Evolutionary conservation across 2,329 filamentous ascomycete genomes (phyloP), one percentile per base, ranked within the genome.

Genomic region (Coccinonectria pachysandricola): DNA sequence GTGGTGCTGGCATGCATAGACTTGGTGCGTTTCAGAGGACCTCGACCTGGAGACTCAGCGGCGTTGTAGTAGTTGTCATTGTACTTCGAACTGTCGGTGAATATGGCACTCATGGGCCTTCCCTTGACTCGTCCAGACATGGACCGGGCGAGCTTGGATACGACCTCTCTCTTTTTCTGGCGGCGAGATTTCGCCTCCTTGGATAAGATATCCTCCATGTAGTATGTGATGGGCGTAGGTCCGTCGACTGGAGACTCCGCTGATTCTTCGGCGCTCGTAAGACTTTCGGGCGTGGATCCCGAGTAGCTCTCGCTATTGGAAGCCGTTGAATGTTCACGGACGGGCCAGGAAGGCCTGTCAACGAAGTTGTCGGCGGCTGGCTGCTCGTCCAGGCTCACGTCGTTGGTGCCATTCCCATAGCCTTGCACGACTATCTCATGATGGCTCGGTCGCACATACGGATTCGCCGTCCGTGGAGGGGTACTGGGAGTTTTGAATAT

Each of bases 371-470:
- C 23, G 24, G 26, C 27, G 7, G 21, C 12, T 8, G 23, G 23
- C 0, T 38, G 29, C 9, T 31, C 17, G 4, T 45, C 45, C 5
- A 51, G 21, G 12, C 35, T 49, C 4, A 58, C 55, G 2, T 49
- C 39, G 18, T 65, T 64, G 3, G 60, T 67, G 2, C 65, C 65
- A 24, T 71, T 71, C 7, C 67, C 68, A 31, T 72, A 71, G 1
- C 65, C 64, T 4, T 62, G 56, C 6, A 71, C 56, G 0, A 70
- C 50, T 15, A 71, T 70, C 39, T 73, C 68, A 27, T 65, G 62
- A 31, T 64, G 62, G 0, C 46, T 37, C 2, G 38, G 41, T 22
- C 40, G 35, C 12, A 36, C 11, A 2, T 42, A 27, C 1, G 36
- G 30, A 8, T 38, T 23, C 4, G 36, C 30, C 0, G 35, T 28